Evolutionary conservation across 2,329 filamentous ascomycete genomes (phyloP), one percentile per base, ranked within the genome.

Genomic region (Pseudogymnoascus sp.): DNA sequence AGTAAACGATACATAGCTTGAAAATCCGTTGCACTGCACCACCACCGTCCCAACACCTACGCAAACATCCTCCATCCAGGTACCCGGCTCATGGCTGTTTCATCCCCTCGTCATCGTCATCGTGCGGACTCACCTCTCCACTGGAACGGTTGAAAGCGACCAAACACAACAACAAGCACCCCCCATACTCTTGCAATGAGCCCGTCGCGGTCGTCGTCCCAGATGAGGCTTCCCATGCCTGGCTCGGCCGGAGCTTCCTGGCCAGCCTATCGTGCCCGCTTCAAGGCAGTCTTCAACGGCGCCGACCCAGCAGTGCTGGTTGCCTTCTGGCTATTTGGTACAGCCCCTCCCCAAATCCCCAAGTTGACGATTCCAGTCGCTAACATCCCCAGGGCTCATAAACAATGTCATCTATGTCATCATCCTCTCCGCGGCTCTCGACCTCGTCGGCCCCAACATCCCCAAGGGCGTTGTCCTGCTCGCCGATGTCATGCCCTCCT

Each of bases 341-440:
- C 69, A 76, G 67, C 38, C 21, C 17, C 29, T 62, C 31, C 42
- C 46, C n/a, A 11, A 42, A 46, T 21, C 29, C 17, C 56, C 37
- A 15, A n/a, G 21, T 31, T 1, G 23, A 42, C 17, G 33, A 65
- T 64, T 33, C 65, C 62, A 10, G 31, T 21, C 13, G 7, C 21
- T 15, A 59, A 19, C 50, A 40, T n/a, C 5, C 1, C n/a, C 56
- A 93, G 91, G 91, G 61, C 79, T 95, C 17, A 95, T 97, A 74
- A 97, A 99, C 77, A 97, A 97, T 78, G 91, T 97, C 69, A 89
- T 97, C 77, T 97, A 97, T 77, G 93, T 97, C 63, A 90, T 97
- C 75, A 95, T 97, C 73, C 88, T 99, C 71, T 96, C 92, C 31
- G 90, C 95, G 37, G 95, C 95, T 3, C 89, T 97, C 71, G 95